phyloP scores from a whole-genome alignment of 805 yeast genomes.

The Sungouiozyma ichnusensis region DNA sequence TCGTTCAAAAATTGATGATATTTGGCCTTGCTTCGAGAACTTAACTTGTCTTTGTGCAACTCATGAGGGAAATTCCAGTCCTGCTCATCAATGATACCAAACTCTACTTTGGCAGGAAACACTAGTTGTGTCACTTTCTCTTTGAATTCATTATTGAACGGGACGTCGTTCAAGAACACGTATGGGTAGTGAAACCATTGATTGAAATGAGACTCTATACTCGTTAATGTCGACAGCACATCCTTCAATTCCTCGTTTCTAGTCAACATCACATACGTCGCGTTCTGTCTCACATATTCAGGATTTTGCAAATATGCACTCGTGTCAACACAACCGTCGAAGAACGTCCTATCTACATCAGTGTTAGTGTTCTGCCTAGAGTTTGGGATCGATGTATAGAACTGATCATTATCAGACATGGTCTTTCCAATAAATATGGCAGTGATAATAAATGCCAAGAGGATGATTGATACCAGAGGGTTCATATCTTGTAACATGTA shows the following conservation, averaged over 20 bases:
- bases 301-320: slow-evolving; percentile 21
- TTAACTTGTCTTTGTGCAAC: slow-evolving; percentile 2
- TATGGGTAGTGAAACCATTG: slow-evolving; percentile 93
- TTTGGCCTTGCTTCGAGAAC: slow-evolving; percentile 53
- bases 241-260: slow-evolving; percentile 71
- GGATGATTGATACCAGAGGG: slow-evolving; percentile 1
- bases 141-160: slow-evolving; percentile 57
- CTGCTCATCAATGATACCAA: slow-evolving; percentile 50
- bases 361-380: slow-evolving; percentile 14
- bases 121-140: slow-evolving; percentile 34
- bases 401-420: background rate
- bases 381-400: slow-evolving; percentile 3
- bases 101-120: slow-evolving; percentile 55
- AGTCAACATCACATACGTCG: slow-evolving; percentile 76
- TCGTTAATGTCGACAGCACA: slow-evolving; percentile 60
- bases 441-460: slow-evolving; percentile 5
- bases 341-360: slow-evolving; percentile 37
- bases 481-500: slow-evolving; percentile 2
- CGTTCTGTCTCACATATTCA: slow-evolving; percentile 48
- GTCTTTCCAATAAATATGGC: slow-evolving; percentile 1
- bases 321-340: slow-evolving; percentile 47
- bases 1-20: slow-evolving; percentile 36
- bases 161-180: slow-evolving; percentile 76
- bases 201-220: slow-evolving; percentile 80
- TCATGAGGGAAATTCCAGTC: slow-evolving; percentile 61